Conservation (phyloP, 2,329 filamentous ascomycete species). For the Neospermospora avenae region DNA sequence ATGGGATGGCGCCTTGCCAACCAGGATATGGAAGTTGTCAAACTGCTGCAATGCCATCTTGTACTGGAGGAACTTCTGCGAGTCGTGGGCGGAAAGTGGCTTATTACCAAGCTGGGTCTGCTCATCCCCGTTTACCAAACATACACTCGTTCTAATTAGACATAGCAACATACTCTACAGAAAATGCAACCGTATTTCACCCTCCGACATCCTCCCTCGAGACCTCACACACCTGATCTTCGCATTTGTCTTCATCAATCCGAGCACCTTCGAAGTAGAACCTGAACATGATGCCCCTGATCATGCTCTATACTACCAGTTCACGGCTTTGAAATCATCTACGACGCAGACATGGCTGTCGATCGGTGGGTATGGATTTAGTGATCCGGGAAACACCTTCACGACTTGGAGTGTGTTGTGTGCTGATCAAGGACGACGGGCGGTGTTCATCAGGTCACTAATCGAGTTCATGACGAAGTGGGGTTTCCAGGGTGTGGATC, state of each 20-base stretch:
- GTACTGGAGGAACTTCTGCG: conserved; percentile 25
- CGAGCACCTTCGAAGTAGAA: conserved; percentile 30
- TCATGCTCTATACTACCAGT: conserved; percentile 8
- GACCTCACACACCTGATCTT: conserved; percentile 31
- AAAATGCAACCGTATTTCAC: conserved; percentile 19
- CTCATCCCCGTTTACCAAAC: conserved; percentile 4
- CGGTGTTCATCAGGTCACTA: conserved; percentile 39
- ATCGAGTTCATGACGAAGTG: conserved; percentile 36
- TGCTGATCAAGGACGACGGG: conserved; percentile 27
- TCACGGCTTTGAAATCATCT: conserved; percentile 17
- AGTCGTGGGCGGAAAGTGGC: conserved; percentile 34
- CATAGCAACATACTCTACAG: conserved; percentile 10
- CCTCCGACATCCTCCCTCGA: conserved; percentile 24
- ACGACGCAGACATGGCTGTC: conserved; percentile 16
- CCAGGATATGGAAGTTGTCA: conserved; percentile 37
- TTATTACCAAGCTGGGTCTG: conserved; percentile 37
- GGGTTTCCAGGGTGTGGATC: conserved; percentile 43
- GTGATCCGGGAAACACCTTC: conserved; percentile 23
- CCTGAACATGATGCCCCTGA: conserved; percentile 28
- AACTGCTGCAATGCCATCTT: conserved; percentile 26
- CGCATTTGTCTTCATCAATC: conserved; percentile 43
- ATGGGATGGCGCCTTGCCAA: conserved; percentile 31
- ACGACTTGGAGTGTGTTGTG: conserved; percentile 35
- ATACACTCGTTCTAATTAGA: conserved; percentile 2
- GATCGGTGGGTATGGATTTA: conserved; percentile 22